Conservation (phyloP, 1,284 basidiomycete species). For the Sutorius eximius region DNA sequence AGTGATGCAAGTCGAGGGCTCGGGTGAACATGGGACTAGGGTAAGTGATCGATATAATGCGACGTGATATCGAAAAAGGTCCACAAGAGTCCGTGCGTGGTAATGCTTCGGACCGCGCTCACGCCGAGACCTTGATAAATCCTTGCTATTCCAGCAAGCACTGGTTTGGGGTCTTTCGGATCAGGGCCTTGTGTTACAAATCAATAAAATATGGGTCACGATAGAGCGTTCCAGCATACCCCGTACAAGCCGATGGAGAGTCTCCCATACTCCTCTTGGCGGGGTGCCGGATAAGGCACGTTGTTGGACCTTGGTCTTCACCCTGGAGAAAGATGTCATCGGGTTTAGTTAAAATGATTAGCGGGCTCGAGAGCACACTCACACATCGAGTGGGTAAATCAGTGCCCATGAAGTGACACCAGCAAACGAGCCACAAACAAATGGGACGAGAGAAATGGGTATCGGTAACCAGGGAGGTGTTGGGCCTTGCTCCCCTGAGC, state of each 20-base stretch:
- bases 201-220: conserved; percentile 6
- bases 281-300: conserved; percentile 78
- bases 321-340: conserved; percentile 45
- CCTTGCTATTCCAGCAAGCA: conserved; percentile 67
- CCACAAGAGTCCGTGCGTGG: conserved; percentile 82
- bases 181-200: conserved; percentile 60
- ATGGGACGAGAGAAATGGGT: conserved; percentile 74
- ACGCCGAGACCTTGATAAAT: conserved; percentile 87
- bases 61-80: conserved; percentile 78
- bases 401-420: conserved; percentile 83
- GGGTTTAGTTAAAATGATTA: background rate
- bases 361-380: conserved; percentile 31
- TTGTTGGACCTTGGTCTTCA: conserved; percentile 93
- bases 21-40: conserved; percentile 30
- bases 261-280: conserved; percentile 68
- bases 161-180: conserved; percentile 66
- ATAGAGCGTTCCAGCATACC: conserved; percentile 42
- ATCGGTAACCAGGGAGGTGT: conserved; percentile 79
- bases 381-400: conserved; percentile 86
- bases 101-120: conserved; percentile 78
- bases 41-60: conserved; percentile 72
- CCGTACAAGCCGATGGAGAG: conserved; percentile 73
- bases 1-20: conserved; percentile 5
- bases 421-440: conserved; percentile 80
- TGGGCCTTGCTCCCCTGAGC: conserved; percentile 71